Conservation (phyloP, 176 grass and related monocot genomes). For the Alopecurus myosuroides region DNA sequence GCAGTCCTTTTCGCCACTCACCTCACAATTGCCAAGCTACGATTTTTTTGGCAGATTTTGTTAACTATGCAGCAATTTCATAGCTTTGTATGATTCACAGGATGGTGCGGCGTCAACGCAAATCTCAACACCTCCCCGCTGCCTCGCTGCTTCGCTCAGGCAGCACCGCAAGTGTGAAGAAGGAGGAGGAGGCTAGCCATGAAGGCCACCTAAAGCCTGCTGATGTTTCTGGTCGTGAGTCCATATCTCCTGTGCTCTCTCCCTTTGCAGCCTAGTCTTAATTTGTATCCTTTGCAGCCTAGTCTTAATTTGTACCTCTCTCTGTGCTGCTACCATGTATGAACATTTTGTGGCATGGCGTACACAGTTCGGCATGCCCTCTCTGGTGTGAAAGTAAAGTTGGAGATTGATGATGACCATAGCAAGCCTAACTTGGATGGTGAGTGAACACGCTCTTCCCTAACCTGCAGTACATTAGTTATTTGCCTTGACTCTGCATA, state of each 20-base stretch:
- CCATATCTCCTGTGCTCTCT: neutral
- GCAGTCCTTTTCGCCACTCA: too few species aligned
- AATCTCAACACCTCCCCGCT: neutral
- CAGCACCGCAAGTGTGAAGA: neutral
- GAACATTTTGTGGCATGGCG: neutral
- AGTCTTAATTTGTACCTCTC: neutral
- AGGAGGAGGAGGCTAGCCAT: neutral
- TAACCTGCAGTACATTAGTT: neutral
- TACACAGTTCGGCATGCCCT: neutral
- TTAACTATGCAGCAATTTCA: neutral
- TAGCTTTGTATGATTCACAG: too few species aligned
- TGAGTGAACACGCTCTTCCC: neutral
- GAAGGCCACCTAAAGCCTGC: neutral
- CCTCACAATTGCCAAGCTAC: too few species aligned
- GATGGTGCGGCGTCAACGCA: neutral
- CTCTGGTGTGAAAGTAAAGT: neutral
- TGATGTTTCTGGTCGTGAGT: neutral
- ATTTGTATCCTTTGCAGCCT: too few species aligned
- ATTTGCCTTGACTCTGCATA: neutral
- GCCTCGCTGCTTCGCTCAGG: neutral
- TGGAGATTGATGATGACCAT: neutral
- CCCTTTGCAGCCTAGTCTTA: neutral
- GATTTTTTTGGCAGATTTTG: neutral
- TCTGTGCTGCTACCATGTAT: neutral
- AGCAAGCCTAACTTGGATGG: neutral